These are phyloP conservation scores for Pichia sorboxylosa DNA, from an alignment of 1,139 yeast species.

Conservation along the genomic window DNA sequence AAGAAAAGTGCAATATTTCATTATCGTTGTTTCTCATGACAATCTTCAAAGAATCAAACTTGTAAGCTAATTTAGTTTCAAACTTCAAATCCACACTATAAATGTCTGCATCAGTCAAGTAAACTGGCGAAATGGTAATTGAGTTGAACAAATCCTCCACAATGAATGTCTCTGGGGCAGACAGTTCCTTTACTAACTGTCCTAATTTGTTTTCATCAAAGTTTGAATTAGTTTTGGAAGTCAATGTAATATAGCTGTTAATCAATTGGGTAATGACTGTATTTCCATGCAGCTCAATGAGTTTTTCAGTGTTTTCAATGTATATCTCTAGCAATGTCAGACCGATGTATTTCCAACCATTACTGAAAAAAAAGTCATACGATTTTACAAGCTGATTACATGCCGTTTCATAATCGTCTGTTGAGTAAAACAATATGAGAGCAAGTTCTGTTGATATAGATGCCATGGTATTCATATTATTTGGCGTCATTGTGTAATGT, in stretches of 20 bases:
- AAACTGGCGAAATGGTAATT: constrained; percentile 11
- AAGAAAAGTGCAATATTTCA: constrained; percentile 10
- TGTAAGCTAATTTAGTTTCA: constrained; percentile 12
- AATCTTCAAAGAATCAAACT: constrained; percentile 12
- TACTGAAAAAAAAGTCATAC: constrained; percentile 50
- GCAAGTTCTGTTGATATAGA: constrained; percentile 77
- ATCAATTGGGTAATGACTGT: constrained; percentile 10
- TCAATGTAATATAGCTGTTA: constrained; percentile 19
- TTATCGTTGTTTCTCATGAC: constrained; percentile 5
- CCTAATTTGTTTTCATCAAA: constrained; percentile 13
- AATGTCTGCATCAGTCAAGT: constrained; percentile 13
- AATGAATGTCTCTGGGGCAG: constrained; percentile 18
- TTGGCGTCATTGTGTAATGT: constrained; percentile 17
- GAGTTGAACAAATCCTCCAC: constrained; percentile 27
- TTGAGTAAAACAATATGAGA: constrained; percentile 43
- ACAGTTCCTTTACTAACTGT: constrained; percentile 20
- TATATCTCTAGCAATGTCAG: constrained; percentile 52
- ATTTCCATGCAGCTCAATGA: constrained; percentile 16
- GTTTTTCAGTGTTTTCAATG: constrained; percentile 52
- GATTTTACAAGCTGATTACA: constrained; percentile 45
- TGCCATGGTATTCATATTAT: constrained; percentile 54
- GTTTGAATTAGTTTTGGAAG: constrained; percentile 2
- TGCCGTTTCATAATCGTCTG: constrained; percentile 46
- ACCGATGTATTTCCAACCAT: constrained; percentile 72
- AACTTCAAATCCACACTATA: constrained; percentile 15